These are phyloP conservation scores for Teratosphaeria epicoccoides DNA, from an alignment of 2,329 filamentous ascomycete genomes.

Conservation along the genomic window DNA sequence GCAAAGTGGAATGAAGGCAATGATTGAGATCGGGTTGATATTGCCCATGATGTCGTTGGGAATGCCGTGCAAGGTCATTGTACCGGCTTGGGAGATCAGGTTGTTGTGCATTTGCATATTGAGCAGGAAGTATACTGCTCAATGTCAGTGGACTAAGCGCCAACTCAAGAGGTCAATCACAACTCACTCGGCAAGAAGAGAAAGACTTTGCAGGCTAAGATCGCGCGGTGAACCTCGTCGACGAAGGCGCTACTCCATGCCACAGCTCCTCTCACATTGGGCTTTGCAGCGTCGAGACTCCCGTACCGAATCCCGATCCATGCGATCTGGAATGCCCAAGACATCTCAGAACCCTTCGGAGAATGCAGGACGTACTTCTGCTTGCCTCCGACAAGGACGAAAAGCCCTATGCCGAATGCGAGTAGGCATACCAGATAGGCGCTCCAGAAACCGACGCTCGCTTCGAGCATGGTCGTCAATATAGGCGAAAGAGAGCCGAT, in stretches of 20 bases:
- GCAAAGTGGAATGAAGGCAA: conserved; percentile 36
- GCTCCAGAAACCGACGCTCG: conserved; percentile 54
- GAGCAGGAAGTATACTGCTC: conserved; percentile 48
- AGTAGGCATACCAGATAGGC: conserved; percentile 38
- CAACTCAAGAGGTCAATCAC: not conserved
- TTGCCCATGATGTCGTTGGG: conserved; percentile 39
- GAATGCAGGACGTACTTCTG: conserved; percentile 48
- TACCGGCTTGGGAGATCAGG: conserved; percentile 34
- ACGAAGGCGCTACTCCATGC: conserved; percentile 32
- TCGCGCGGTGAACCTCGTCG: conserved; percentile 57
- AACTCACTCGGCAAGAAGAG: conserved; percentile 20
- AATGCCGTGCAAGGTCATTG: conserved; percentile 35
- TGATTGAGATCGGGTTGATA: conserved; percentile 19
- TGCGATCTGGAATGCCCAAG: conserved; percentile 37
- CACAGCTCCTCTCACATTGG: not conserved
- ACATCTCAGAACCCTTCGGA: conserved; percentile 54
- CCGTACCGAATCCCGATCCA: not conserved
- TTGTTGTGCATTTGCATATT: conserved; percentile 43
- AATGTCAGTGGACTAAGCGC: not conserved
- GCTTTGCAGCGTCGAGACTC: not conserved
- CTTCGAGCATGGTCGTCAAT: conserved; percentile 57
- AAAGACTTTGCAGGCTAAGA: conserved; percentile 61
- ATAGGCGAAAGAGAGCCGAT: conserved; percentile 54
- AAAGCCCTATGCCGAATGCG: conserved; percentile 53
- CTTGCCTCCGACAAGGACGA: conserved; percentile 39